These are phyloP conservation scores for Sarocladium strictum DNA, from an alignment of 2,329 filamentous ascomycete species.

Conservation along the genomic window DNA sequence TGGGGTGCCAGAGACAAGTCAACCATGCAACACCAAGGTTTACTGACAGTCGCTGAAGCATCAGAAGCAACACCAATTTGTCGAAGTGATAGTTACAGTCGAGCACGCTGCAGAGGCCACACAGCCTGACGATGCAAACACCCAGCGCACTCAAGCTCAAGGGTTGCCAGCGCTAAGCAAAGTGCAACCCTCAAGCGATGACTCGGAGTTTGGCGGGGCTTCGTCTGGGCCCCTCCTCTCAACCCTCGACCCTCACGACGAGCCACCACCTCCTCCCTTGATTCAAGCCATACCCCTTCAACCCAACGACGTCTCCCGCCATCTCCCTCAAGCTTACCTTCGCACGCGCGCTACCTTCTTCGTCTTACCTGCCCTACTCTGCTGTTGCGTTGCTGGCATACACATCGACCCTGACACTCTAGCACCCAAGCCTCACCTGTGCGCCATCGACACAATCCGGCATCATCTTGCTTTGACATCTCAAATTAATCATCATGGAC, in stretches of 20 bases:
- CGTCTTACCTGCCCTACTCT: conserved; percentile 13
- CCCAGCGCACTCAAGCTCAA: too few species aligned
- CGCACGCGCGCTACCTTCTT: neutral
- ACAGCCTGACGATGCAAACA: too few species aligned
- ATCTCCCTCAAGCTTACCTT: conserved; percentile 12
- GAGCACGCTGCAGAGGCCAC: too few species aligned
- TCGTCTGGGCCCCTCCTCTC: neutral
- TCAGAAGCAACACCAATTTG: too few species aligned
- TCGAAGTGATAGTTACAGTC: too few species aligned
- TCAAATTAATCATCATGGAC: conserved; percentile 58
- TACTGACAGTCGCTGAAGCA: too few species aligned
- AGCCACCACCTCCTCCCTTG: conserved; percentile 1
- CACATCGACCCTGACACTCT: neutral
- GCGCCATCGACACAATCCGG: neutral
- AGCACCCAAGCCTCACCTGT: neutral
- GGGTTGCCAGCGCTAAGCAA: too few species aligned
- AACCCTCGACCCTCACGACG: conserved; percentile 3
- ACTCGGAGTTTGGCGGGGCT: neutral
- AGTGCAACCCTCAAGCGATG: neutral
- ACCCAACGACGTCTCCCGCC: neutral
- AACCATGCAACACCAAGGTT: too few species aligned
- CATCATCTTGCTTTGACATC: neutral
- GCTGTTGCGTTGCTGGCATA: conserved; percentile 3
- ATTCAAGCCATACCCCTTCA: neutral
- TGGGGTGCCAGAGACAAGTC: too few species aligned